Conservation (phyloP, 1,284 basidiomycete species). For the Lentinus polychrous region DNA sequence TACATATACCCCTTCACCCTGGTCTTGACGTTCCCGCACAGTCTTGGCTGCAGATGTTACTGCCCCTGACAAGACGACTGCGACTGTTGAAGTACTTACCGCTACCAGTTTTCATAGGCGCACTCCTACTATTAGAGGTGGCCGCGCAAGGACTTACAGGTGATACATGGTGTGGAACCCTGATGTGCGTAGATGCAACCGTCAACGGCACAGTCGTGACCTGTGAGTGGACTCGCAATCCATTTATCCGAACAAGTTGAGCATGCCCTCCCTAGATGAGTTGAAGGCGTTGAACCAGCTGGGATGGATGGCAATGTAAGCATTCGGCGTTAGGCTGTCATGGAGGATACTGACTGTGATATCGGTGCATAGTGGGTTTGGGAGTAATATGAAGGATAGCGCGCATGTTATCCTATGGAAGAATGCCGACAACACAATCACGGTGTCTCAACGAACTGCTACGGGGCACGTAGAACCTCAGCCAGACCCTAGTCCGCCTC, state of each 20-base stretch:
- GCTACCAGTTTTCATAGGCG: conserved; percentile 2
- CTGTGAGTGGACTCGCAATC: too few relatives aligned
- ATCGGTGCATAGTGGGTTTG: conserved; percentile 41
- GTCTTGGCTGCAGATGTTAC: conserved; percentile 12
- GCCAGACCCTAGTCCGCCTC: conserved; percentile 15
- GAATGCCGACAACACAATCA: conserved; percentile 33
- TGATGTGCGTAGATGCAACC: conserved; percentile 42
- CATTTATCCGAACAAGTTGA: conserved; percentile 2
- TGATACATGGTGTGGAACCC: conserved; percentile 34
- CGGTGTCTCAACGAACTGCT: conserved; percentile 38
- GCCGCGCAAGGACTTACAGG: conserved; percentile 26
- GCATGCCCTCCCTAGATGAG: conserved; percentile 31
- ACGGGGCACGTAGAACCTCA: conserved; percentile 20
- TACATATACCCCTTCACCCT: neutral
- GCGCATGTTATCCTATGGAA: conserved; percentile 40
- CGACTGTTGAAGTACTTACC: conserved; percentile 10
- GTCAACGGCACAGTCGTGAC: conserved; percentile 33
- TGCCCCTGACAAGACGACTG: conserved; percentile 2
- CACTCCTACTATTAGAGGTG: conserved; percentile 5
- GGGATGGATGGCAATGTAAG: conserved; percentile 52
- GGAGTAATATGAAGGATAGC: conserved; percentile 35
- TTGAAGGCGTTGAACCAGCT: conserved; percentile 35
- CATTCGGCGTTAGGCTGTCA: conserved; percentile 5
- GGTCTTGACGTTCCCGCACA: neutral
- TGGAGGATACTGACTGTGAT: conserved; percentile 3